phyloP scores from a whole-genome alignment of 805 yeast genomes.

The Dipodascopsis tothii region DNA sequence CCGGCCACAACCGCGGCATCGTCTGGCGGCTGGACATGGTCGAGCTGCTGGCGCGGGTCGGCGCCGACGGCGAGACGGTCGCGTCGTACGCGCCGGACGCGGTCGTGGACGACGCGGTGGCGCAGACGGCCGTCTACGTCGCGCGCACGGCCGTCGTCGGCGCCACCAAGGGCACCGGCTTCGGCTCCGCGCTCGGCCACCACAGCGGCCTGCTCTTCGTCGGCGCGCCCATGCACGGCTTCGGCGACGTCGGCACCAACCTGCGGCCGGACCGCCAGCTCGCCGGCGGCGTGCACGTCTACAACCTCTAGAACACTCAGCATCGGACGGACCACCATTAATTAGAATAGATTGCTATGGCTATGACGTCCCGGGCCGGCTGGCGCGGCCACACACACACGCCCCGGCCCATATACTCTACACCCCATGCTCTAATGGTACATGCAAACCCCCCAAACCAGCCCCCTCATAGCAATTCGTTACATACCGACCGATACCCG shows the following conservation, averaged over 20 bases:
- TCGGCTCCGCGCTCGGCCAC: background rate
- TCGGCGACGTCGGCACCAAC: slow-evolving; percentile 12
- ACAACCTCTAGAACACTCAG: background rate
- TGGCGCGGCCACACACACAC: too few relatives aligned
- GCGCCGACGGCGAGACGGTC: slow-evolving; percentile 8
- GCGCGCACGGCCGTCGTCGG: too few relatives aligned
- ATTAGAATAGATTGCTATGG: too few relatives aligned
- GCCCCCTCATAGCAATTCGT: too few relatives aligned
- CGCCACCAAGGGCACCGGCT: too few relatives aligned
- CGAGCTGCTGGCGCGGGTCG: background rate
- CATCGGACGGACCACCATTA: too few relatives aligned
- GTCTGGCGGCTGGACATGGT: slow-evolving; percentile 37
- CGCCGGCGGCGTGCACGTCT: slow-evolving; percentile 14
- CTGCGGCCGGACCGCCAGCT: slow-evolving; percentile 1
- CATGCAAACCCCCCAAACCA: too few relatives aligned
- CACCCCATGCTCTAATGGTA: too few relatives aligned
- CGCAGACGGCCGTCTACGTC: too few relatives aligned
- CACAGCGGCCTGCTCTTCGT: slow-evolving; percentile 10
- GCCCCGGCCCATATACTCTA: too few relatives aligned
- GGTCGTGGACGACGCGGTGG: background rate
- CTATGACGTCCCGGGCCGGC: too few relatives aligned
- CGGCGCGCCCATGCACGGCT: slow-evolving; percentile 16
- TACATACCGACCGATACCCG: too few relatives aligned
- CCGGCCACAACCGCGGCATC: slow-evolving; percentile 39
- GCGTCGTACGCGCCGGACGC: slow-evolving; percentile 3